Percentiles rank a stretch among this genome's conserved stretches.
Conservation (phyloP, 257 asterid genomes). For the Oldenlandia corymbosa region DNA sequence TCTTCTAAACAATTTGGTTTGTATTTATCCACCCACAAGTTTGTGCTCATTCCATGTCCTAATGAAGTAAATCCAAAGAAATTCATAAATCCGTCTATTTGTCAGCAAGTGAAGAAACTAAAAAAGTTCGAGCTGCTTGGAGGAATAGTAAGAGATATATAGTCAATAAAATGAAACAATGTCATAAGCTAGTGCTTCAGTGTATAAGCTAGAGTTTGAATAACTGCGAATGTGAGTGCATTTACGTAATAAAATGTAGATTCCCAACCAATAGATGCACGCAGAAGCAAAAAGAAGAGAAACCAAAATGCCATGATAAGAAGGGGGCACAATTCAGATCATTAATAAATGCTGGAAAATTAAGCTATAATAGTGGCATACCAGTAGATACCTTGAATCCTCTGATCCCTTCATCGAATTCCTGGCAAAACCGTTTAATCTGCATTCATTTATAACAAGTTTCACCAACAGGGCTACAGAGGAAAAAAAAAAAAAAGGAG, state of each 20-base stretch:
- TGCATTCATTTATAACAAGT: constrained; percentile 28
- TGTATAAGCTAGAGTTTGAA: too few species aligned
- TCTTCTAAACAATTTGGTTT: constrained; percentile 68
- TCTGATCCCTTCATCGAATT: constrained; percentile 53
- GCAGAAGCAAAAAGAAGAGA: not conserved
- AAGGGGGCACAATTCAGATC: not conserved
- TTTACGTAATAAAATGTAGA: too few species aligned
- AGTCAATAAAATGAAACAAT: not conserved
- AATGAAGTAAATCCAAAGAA: constrained; percentile 6
- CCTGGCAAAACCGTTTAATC: constrained; percentile 66
- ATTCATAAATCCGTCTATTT: not conserved
- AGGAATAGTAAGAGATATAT: not conserved
- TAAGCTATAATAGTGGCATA: constrained; percentile 46
- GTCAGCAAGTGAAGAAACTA: not conserved
- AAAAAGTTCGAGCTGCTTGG: not conserved
- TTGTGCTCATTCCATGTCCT: constrained; percentile 48
- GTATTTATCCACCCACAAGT: constrained; percentile 69
- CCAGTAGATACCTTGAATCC: constrained; percentile 86
- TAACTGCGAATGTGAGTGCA: too few species aligned
- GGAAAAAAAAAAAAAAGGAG: not conserved
- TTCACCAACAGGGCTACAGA: not conserved
- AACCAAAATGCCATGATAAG: constrained; percentile 10
- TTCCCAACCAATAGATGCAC: too few species aligned
- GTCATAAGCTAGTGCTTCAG: too few species aligned
- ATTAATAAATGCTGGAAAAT: constrained; percentile 6